Evolutionary conservation across 257 asterid genomes (phyloP), one percentile per base, ranked within the genome.

Genomic region (Fraxinus quadrangulata): DNA sequence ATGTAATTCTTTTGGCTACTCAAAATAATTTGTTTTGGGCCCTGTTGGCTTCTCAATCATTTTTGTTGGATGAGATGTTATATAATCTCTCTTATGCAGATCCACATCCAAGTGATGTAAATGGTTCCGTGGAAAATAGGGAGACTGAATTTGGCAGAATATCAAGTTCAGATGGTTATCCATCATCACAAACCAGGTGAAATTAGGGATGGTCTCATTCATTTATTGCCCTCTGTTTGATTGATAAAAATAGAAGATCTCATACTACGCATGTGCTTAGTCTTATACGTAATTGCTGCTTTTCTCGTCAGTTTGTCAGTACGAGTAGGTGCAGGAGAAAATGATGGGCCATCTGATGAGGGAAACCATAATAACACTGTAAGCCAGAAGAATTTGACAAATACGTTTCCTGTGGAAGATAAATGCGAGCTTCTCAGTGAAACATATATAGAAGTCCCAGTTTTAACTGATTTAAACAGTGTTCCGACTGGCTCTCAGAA

Each of bases 101-200:
- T 78, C 69, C 81, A 67, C 81, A 80, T 28, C 68, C 70, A 23
- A 54, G 79, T 79, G 75, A 59, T 59, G 71, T 54, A 19, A 82
- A 84, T 73, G 91, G 84, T 75, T 71, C 83, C 26, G 77, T 75
- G 14, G 81, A 67, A 36, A 73, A 78, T n/a, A 85, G 80, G 74
- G 74, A 54, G 74, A 68, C 77, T 65, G 77, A 67, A 81, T 6
- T 56, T 70, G 85, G 77, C 24, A 78, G 42, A 80, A 80, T 66
- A 47, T 85, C 71, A 78, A 77, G 63, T 51, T 76, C 59, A 40
- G 84, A 89, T 80, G 88, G 88, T 49, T 77, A 61, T 81, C 67
- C 83, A n/a, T 36, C 85, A n/a, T 86, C 86, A 77, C 85, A 87
- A 69, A 72, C 88, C 61, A 86, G 97, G 97, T 92, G 80, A 87